Percentiles rank a stretch among this genome's conserved stretches.
These are phyloP conservation scores for Trichoderma asperellum DNA, from an alignment of 2,329 filamentous ascomycete species.

Conservation along the genomic window DNA sequence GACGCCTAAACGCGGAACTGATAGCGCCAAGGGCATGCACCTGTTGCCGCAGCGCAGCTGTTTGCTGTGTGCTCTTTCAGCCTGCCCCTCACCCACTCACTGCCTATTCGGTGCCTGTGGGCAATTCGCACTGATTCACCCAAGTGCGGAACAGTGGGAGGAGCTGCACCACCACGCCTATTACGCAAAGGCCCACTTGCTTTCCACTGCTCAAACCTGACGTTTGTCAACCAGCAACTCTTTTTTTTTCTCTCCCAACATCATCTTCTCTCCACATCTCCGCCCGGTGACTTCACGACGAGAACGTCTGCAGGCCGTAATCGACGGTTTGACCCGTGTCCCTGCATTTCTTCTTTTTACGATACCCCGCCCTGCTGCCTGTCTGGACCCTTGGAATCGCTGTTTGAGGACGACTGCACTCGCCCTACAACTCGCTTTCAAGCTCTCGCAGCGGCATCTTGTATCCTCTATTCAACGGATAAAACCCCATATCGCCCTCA, in stretches of 20 bases:
- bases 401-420: constrained; percentile 49
- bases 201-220: constrained; percentile 42
- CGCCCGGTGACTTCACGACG: constrained; percentile 23
- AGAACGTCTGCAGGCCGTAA: constrained; percentile 10
- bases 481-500: not conserved
- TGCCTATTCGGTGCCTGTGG: constrained; percentile 12
- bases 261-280: constrained; percentile 28
- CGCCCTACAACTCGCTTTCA: constrained; percentile 39
- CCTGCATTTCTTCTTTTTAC: constrained; percentile 29
- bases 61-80: constrained; percentile 13
- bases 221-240: constrained; percentile 40
- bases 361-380: constrained; percentile 28
- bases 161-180: constrained; percentile 34
- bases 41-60: not conserved
- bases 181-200: constrained; percentile 47
- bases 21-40: constrained; percentile 4
- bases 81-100: constrained; percentile 13
- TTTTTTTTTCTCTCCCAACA: constrained; percentile 32
- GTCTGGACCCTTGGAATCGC: constrained; percentile 38
- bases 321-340: constrained; percentile 28
- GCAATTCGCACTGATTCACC: constrained; percentile 23
- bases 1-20: not conserved
- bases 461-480: constrained; percentile 5
- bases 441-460: constrained; percentile 21
- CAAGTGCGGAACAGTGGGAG: constrained; percentile 30